phyloP scores from a whole-genome alignment of 2,329 filamentous ascomycete species.

The Trichoderma koningii region DNA sequence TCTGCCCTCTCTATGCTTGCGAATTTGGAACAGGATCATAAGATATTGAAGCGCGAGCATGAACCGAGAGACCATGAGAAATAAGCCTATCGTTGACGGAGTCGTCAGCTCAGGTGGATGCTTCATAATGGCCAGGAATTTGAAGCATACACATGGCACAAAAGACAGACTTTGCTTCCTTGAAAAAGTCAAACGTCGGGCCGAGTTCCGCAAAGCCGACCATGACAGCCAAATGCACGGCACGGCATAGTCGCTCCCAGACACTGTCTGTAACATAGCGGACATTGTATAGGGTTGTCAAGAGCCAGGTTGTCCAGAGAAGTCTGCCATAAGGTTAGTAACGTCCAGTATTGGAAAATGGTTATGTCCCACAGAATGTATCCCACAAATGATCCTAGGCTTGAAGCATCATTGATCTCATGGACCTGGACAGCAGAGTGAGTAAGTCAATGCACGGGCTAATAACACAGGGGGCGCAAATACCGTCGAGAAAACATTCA shows the following conservation, averaged over 20 bases:
- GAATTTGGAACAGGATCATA: not conserved
- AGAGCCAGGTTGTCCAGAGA: conserved; percentile 71
- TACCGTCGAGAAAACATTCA: conserved; percentile 5
- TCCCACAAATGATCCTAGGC: conserved; percentile 1
- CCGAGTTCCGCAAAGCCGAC: conserved; percentile 65
- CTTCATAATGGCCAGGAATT: not conserved
- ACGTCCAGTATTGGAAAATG: no score
- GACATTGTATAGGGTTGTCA: conserved; percentile 64
- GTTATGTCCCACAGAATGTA: not conserved
- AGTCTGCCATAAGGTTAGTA: conserved; percentile 42
- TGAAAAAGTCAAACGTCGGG: conserved; percentile 45
- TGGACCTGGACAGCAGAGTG: not conserved
- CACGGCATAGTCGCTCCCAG: conserved; percentile 58
- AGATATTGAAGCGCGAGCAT: not conserved
- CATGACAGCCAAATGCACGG: conserved; percentile 64
- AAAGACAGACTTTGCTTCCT: conserved; percentile 2
- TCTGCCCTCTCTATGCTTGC: not conserved
- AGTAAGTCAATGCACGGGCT: not conserved
- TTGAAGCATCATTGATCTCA: conserved; percentile 1
- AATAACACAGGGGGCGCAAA: not conserved
- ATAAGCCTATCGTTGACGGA: not conserved
- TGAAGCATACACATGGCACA: not conserved
- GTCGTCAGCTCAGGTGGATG: not conserved
- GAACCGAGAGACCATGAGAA: not conserved
- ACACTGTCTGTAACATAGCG: conserved; percentile 65